Evolutionary conservation across 306 rosid species (phyloP).

Genomic region (Macrotyloma uniflorum): DNA sequence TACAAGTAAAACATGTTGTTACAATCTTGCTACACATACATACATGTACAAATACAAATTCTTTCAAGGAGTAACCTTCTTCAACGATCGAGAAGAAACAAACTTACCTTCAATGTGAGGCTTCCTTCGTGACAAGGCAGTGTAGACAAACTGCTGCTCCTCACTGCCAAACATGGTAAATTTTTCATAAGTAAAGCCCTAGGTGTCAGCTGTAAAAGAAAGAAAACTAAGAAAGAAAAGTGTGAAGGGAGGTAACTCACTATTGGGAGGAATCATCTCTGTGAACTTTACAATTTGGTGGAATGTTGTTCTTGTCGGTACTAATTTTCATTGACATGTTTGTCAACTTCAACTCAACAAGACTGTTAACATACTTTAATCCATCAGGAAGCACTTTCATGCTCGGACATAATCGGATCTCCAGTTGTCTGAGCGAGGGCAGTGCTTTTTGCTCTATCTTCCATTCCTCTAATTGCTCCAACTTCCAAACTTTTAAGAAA

Average conservation of each 20-base stretch:
- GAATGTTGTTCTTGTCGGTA: neutral
- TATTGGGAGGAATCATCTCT: neutral
- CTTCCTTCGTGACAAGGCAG: no score
- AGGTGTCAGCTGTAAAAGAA: neutral
- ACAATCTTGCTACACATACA: no score
- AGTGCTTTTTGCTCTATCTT: conserved; percentile 31
- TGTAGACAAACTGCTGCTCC: no score
- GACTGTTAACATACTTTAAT: conserved; percentile 31
- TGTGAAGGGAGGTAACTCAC: neutral
- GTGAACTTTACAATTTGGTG: neutral
- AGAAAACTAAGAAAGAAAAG: neutral
- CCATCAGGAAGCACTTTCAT: conserved; percentile 38
- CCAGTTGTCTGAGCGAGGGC: conserved; percentile 46
- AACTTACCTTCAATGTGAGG: no score
- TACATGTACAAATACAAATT: no score
- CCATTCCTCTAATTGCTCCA: conserved; percentile 36
- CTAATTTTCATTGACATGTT: conserved; percentile 31
- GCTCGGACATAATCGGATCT: conserved; percentile 36
- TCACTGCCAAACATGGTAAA: no score
- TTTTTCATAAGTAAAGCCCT: no score
- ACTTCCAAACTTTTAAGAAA: conserved; percentile 39
- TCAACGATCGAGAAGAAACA: no score
- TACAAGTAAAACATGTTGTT: no score
- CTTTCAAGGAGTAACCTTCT: no score
- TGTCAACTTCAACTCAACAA: conserved; percentile 44